A percentile compares a stretch with the other conserved stretches of the same genome.
Conservation (phyloP, 75 land plant genomes). For the Cupressus sempervirens region DNA sequence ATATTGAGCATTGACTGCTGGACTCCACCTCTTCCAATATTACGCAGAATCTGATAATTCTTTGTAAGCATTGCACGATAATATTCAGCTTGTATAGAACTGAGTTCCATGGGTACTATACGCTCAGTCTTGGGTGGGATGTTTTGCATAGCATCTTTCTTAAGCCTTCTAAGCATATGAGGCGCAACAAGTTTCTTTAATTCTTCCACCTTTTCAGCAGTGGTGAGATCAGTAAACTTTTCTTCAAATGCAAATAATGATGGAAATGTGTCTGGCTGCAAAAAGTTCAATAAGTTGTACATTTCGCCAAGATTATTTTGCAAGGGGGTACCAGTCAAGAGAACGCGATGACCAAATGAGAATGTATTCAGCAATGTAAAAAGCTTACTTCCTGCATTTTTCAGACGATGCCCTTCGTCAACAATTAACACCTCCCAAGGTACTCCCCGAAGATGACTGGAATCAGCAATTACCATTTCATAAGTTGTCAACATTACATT, state of each 20-base stretch:
- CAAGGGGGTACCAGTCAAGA: conserved; percentile 89
- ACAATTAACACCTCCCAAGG: conserved; percentile 97
- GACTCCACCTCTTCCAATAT: conserved; percentile 59
- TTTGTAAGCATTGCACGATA: conserved; percentile 92
- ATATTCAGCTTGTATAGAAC: conserved; percentile 89
- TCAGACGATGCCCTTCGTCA: conserved; percentile 94
- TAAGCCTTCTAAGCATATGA: conserved; percentile 96
- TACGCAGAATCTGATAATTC: conserved; percentile 84
- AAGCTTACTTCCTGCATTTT: conserved; percentile 85
- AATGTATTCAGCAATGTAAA: conserved; percentile 78
- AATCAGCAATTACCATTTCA: conserved; percentile 88
- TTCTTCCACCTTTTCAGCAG: conserved; percentile 94
- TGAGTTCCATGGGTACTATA: conserved; percentile 89
- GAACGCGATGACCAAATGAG: conserved; percentile 78
- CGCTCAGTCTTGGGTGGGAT: conserved; percentile 91
- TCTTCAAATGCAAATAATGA: conserved; percentile 90
- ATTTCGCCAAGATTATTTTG: conserved; percentile 94
- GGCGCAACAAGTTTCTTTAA: conserved; percentile 96
- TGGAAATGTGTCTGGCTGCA: conserved; percentile 86
- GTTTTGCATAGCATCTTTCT: conserved; percentile 94
- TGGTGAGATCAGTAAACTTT: conserved; percentile 74
- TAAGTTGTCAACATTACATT: conserved; percentile 91
- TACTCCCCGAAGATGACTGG: conserved; percentile 66
- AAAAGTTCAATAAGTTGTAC: conserved; percentile 83
- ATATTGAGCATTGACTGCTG: conserved; percentile 90